Percentiles rank a stretch among this genome's conserved stretches.
Conservation (phyloP, 2,329 filamentous ascomycete species). For the Myriangium duriaei region DNA sequence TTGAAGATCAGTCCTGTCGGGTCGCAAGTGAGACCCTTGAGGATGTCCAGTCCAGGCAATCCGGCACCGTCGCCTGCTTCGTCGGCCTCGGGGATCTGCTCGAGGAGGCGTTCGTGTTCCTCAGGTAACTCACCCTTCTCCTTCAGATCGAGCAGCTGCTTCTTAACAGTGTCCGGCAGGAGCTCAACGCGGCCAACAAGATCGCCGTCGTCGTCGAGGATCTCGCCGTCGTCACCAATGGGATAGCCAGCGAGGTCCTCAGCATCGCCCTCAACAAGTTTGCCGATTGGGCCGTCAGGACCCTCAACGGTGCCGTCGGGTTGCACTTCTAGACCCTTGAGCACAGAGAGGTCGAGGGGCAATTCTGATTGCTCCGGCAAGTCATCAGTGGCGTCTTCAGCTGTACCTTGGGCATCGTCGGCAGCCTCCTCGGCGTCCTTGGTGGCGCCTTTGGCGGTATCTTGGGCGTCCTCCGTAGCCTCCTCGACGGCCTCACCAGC, state of each 20-base stretch:
- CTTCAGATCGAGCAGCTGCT: constrained; percentile 28
- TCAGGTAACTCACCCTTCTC: constrained; percentile 26
- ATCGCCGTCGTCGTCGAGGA: constrained; percentile 43
- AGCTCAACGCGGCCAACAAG: constrained; percentile 42
- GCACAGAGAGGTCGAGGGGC: constrained; percentile 32
- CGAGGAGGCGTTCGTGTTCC: constrained; percentile 22
- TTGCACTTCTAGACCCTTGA: constrained; percentile 40
- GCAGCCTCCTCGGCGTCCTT: constrained; percentile 11
- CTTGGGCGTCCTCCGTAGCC: constrained; percentile 5
- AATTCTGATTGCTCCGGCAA: constrained; percentile 25
- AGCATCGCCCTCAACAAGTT: constrained; percentile 39
- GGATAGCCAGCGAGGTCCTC: constrained; percentile 40
- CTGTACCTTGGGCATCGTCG: constrained; percentile 15
- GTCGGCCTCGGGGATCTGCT: constrained; percentile 22
- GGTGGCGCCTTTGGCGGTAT: constrained; percentile 10
- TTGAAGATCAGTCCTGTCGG: constrained; percentile 37
- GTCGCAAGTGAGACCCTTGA: constrained; percentile 37
- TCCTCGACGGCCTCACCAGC: constrained; percentile 22
- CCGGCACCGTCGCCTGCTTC: constrained; percentile 20
- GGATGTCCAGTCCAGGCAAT: constrained; percentile 33
- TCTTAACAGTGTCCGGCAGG: constrained; percentile 32
- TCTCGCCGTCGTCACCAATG: constrained; percentile 42
- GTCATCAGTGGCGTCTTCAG: constrained; percentile 18
- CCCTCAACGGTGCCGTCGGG: constrained; percentile 43
- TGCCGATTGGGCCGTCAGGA: constrained; percentile 35